These are phyloP conservation scores for Abrus pulchellus DNA, from an alignment of 306 rosid genomes.

Conservation along the genomic window DNA sequence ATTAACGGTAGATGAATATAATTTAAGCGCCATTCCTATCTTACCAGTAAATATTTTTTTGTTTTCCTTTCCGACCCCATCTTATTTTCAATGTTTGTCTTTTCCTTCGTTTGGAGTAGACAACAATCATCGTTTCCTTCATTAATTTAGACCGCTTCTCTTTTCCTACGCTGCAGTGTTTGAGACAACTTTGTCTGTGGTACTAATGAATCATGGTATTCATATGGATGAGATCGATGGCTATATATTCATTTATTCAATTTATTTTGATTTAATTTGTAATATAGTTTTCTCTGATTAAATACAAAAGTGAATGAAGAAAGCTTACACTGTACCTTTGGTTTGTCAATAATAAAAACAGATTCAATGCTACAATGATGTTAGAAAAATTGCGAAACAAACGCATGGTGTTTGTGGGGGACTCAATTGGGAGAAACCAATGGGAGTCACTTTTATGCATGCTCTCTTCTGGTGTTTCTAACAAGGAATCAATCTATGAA, in stretches of 20 bases:
- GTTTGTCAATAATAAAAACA: constrained; percentile 44
- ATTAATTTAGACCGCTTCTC: background rate
- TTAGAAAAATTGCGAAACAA: constrained; percentile 75
- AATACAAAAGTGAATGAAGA: constrained; percentile 25
- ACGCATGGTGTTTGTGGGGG: constrained; percentile 82
- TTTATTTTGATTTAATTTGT: background rate
- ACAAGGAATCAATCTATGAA: constrained; percentile 81
- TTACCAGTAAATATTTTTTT: constrained; percentile 20
- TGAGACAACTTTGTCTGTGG: background rate
- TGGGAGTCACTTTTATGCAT: constrained; percentile 93
- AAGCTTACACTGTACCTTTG: background rate
- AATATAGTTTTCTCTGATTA: constrained; percentile 41
- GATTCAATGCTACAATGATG: constrained; percentile 81
- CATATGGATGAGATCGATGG: constrained; percentile 25
- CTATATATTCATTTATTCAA: constrained; percentile 17
- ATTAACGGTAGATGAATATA: background rate
- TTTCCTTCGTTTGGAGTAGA: constrained; percentile 15
- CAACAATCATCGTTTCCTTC: background rate
- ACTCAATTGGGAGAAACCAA: constrained; percentile 92
- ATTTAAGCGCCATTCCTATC: constrained; percentile 1
- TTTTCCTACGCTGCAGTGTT: background rate
- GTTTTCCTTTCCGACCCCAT: constrained; percentile 19
- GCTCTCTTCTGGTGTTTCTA: constrained; percentile 75
- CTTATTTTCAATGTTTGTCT: constrained; percentile 17
- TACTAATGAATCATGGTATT: background rate